Base-by-base conservation (phyloP, 441 rosid genomes). In the Flueggea neowawraea region DNA sequence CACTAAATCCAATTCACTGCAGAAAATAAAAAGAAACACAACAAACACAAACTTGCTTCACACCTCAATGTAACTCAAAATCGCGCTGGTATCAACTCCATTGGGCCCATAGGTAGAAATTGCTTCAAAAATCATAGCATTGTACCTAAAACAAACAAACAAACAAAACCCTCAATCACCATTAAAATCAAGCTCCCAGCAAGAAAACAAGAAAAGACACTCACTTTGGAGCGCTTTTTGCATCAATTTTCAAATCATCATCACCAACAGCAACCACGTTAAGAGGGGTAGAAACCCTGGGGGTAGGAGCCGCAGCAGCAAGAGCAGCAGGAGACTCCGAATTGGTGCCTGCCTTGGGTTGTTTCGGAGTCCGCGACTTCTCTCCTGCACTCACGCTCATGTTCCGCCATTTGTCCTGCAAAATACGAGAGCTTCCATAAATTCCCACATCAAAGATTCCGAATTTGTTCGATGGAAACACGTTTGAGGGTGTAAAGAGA, bases 51-150 rank as follows among this genome's bases (percentile, higher is more conserved):
- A 61, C 57, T 54, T 57, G 52, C 36, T 69, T 28, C 33, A 14
- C 6, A 84, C 94, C 88, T 87, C 88, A 28, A 84, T 78, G 66
- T 77, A 82, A 79, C 58, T 69, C 57, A 78, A 47, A 71, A 87
- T 84, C 39, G 80, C 82, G 62, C 71, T 63, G 14, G 65, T 68
- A 48, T 81, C 88, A 36, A 73, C 71, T 62, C 90, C 88, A 60
- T 69, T 73, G 14, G 83, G 77, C 54, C 76, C 78, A 61, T 75
- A 71, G 5, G 72, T 68, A 31, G 76, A 48, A 73, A 87, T 71
- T 12, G 94, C 94, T 81, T 87, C 88, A 55, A 81, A 76, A 58
- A 87, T 82, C 88, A 80, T 52, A 44, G 72, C 78, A 78, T 75
- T 68, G 58, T 80, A 77, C 81, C 84, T 83, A 67, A n/a, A 28